Percentiles rank a stretch among this genome's conserved stretches.
These are phyloP conservation scores for Rubia peregrina DNA, from an alignment of 305 asterid species.

Conservation along the genomic window DNA sequence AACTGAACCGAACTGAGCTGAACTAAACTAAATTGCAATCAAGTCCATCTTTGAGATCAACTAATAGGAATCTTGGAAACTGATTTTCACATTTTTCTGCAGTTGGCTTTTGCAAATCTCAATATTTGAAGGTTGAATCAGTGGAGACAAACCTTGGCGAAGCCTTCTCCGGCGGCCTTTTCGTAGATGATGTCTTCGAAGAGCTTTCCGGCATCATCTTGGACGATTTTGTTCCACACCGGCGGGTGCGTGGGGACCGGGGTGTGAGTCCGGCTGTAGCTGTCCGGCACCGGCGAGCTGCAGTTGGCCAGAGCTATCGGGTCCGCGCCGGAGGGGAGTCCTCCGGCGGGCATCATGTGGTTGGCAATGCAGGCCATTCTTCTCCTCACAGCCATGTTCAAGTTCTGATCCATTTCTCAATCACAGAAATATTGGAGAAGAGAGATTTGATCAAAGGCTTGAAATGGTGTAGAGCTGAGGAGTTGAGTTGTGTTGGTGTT, in stretches of 20 bases:
- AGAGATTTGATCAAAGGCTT: not conserved
- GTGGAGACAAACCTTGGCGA: conserved; percentile 69
- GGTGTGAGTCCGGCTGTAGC: conserved; percentile 65
- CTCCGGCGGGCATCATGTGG: conserved; percentile 8
- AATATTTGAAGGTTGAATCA: too few species aligned
- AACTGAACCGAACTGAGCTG: too few species aligned
- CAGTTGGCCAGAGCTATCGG: conserved; percentile 23
- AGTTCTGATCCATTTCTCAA: conserved; percentile 6
- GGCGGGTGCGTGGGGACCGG: conserved; percentile 59
- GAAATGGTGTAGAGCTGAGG: not conserved
- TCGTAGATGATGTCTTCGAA: conserved; percentile 70
- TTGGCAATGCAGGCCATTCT: conserved; percentile 15
- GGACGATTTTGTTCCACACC: conserved; percentile 39
- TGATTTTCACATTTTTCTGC: too few species aligned
- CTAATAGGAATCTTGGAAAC: not conserved
- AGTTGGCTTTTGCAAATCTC: too few species aligned
- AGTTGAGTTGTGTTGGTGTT: conserved; percentile 3
- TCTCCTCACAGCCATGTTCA: conserved; percentile 13
- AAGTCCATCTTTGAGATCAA: too few species aligned
- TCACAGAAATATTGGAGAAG: too few species aligned
- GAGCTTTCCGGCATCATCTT: conserved; percentile 59
- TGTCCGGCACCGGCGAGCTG: conserved; percentile 56
- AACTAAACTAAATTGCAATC: too few species aligned
- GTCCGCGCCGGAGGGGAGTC: not conserved
- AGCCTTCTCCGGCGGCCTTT: conserved; percentile 83